Evolutionary conservation across 2,329 filamentous ascomycete genomes (phyloP), one percentile per base, ranked within the genome.

Genomic region (Fusarium nodosum): DNA sequence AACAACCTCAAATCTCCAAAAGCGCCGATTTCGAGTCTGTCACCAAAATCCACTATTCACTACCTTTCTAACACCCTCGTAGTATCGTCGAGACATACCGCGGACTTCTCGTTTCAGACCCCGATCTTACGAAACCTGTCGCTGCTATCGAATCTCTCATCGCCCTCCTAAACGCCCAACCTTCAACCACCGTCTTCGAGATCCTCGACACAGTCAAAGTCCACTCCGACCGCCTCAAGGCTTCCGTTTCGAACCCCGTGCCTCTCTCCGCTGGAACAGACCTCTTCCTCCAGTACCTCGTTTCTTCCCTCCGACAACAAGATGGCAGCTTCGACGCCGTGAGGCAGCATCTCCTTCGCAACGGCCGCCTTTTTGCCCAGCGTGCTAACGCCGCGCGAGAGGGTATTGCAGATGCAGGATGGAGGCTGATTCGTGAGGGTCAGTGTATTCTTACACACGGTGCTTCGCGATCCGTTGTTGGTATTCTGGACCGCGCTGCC

Each of bases 141-240:
- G 96, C 96, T 22, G 94, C 94, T 62, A 97, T 97, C 77, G 93
- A 97, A 82, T 90, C 94, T 30, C 87, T 99, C 63, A 96, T 98
- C 72, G 89, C 91, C 76, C 91, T 96, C 64, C 91, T 98, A 63
- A 90, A 91, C 76, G 87, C 91, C 69, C 92, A 90, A 46, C 90
- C 90, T 66, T 91, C 93, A 9, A 92, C 90, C 24, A 99, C 96
- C 60, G 93, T 97, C 74, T 95, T 92, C 82, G 96, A 99, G 83
- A 97, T 95, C 36, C 91, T 98, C 77, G 91, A 95, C 73, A 88
- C 94, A 46, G 88, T 98, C 68, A 90, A 91, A 76, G 88, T 86
- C 47, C 91, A 96, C 77, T 95, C 93, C 52, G 85, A 88, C 54
- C 88, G 89, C 74, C 88, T 99, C 69, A 95, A 94, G 79, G 85